Evolutionary conservation across 208 protist species (phyloP).

Genomic region (Porcisia deanei): DNA sequence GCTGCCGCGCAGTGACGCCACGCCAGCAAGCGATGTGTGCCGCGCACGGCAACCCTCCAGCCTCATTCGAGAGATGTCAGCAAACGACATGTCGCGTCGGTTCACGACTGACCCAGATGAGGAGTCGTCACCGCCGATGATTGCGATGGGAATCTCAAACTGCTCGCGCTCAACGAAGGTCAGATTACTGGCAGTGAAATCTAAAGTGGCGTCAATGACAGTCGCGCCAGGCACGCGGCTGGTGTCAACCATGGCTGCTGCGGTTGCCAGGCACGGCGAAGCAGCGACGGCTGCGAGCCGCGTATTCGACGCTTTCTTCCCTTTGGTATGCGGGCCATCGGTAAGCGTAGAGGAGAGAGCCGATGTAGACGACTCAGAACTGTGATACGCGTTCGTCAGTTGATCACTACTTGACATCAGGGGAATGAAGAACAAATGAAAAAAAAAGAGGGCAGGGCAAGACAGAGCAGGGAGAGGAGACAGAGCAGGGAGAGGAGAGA

Average conservation of each 20-base stretch:
- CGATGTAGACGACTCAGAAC: slow-evolving; percentile 16
- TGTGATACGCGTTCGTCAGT: slow-evolving; percentile 12
- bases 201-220: neutral
- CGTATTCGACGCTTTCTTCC: neutral
- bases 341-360: slow-evolving; percentile 6
- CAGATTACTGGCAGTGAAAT: neutral
- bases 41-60: slow-evolving; percentile 42
- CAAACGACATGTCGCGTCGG: slow-evolving; percentile 25
- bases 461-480: no score
- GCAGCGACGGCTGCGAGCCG: neutral
- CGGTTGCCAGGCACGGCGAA: neutral
- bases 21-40: slow-evolving; percentile 4
- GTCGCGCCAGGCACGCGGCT: neutral
- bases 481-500: no score
- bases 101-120: slow-evolving; percentile 10
- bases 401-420: slow-evolving; percentile 21
- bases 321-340: neutral
- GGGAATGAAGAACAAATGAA: neutral
- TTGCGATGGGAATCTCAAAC: neutral
- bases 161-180: neutral
- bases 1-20: slow-evolving; percentile 3
- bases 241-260: neutral
- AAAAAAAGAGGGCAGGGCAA: neutral
- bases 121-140: neutral
- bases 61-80: slow-evolving; percentile 43